Evolutionary conservation across 352 stramenopile genomes (phyloP), one percentile per base, ranked within the genome.

Genomic region (Phytopythium boreale): DNA sequence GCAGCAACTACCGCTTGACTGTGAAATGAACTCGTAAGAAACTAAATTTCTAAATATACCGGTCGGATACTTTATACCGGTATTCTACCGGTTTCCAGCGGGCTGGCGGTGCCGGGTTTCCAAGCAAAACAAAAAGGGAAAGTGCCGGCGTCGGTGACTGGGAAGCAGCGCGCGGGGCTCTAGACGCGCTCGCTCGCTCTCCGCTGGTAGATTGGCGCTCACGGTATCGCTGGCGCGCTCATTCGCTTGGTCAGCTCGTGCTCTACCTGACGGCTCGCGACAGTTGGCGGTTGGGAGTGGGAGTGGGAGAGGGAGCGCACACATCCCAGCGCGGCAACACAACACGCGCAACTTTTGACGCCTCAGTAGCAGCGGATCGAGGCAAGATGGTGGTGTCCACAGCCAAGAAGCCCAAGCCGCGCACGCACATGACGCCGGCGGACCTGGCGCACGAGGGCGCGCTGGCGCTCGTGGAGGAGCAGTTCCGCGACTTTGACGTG

Each of bases 401-500:
- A 7, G 66, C 56, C 8, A 75, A 65, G 66, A 71, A 70, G 55
- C 43, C 61, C 26, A 76, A 68, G 20, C 24, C 31, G 34, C 36
- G n/a, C 26, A 63, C 57, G 61, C 70, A 68, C 60, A 41, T 58
- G 36, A 71, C 74, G 27, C 62, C 62, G 9, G 64, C 68, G 39
- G 62, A 58, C 19, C 53, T 62, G 27, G 71, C 64, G 26, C 77
- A 71, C 19, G 29, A 63, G 22, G 62, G 81, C 34, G 69, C 70
- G 22, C 65, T 83, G n/a, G 37, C 61, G 7, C 62, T 74, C 24
- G 75, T 91, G 31, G 63, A 86, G 43, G 75, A 84, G 64, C 47
- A 79, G 36, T 92, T 90, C 69, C 75, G 76, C 34, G 79, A 89
- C 62, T 85, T 83, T 52, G 84, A 93, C 63, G 67, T 95, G 15